Percentiles rank a stretch among this genome's conserved stretches.
Evolutionary conservation across 2,329 filamentous ascomycete species (phyloP).

Genomic region (Orbilia ellipsospora): DNA sequence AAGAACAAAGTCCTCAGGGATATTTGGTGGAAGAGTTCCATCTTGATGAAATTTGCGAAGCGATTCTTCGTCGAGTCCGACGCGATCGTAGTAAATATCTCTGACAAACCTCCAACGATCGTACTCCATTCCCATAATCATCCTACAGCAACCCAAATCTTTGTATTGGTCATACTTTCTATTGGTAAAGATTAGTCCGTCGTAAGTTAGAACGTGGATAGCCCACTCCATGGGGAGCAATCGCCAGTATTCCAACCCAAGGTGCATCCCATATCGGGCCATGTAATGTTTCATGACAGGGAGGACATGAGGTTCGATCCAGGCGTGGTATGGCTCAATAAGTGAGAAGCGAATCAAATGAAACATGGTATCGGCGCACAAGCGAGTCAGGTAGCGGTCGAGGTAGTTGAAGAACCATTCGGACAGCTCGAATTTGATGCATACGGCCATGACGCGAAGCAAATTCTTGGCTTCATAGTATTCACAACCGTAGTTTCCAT

Average conservation of each 20-base stretch:
- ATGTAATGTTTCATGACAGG: conserved; percentile 43
- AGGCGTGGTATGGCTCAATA: conserved; percentile 20
- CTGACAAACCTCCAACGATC: conserved; percentile 36
- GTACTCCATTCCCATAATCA: conserved; percentile 41
- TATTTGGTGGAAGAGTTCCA: conserved; percentile 23
- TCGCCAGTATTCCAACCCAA: conserved; percentile 34
- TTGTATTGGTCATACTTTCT: conserved; percentile 17
- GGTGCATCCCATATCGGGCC: conserved; percentile 34
- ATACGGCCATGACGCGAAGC: conserved; percentile 31
- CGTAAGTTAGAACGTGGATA: conserved; percentile 27
- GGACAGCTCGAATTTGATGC: conserved; percentile 30
- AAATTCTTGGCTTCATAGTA: conserved; percentile 52
- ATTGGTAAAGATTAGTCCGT: conserved; percentile 35
- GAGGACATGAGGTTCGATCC: conserved; percentile 32
- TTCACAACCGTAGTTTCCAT: conserved; percentile 47
- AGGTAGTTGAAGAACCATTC: conserved; percentile 43
- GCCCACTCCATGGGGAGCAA: conserved; percentile 32
- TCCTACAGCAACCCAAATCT: conserved; percentile 30
- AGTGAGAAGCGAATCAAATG: conserved; percentile 21
- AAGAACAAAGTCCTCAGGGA: conserved; percentile 23
- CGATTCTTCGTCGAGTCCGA: conserved; percentile 15
- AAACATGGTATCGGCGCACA: conserved; percentile 18
- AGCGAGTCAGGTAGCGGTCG: conserved; percentile 33
- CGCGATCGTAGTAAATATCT: conserved; percentile 44
- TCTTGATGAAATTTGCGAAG: conserved; percentile 7